Evolutionary conservation across 345 rosid species (phyloP).

Genomic region (Streptanthus diversifolius): DNA sequence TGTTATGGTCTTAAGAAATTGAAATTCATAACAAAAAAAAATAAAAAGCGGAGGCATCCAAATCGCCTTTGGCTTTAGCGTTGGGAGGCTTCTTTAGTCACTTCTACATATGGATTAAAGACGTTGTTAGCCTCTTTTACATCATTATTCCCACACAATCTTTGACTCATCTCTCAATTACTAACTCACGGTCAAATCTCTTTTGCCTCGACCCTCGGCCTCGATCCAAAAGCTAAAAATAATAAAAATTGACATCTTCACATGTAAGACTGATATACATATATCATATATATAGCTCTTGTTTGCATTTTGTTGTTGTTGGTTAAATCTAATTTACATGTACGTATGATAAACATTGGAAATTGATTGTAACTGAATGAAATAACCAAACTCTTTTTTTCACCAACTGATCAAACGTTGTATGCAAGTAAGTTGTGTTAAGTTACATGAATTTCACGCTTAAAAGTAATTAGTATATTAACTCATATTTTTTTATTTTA

Average conservation of each 20-base stretch:
- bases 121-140: constrained; percentile 29
- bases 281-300: too few species aligned
- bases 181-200: constrained; percentile 13
- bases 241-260: neutral
- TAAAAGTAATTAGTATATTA: too few species aligned
- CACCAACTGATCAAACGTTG: neutral
- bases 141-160: constrained; percentile 38
- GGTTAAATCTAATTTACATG: neutral
- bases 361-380: neutral
- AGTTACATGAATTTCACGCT: too few species aligned
- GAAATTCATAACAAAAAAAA: neutral
- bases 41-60: constrained; percentile 26
- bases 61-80: constrained; percentile 34
- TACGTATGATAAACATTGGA: neutral
- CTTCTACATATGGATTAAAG: constrained; percentile 34
- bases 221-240: constrained; percentile 18
- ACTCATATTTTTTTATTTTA: too few species aligned
- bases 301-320: too few species aligned
- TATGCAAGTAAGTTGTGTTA: too few species aligned
- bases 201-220: constrained; percentile 25
- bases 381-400: neutral
- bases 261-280: too few species aligned
- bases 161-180: constrained; percentile 25
- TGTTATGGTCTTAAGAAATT: neutral
- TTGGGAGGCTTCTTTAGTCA: constrained; percentile 27